phyloP scores from a whole-genome alignment of 2,329 filamentous ascomycete species.

The Blastomyces silverae region DNA sequence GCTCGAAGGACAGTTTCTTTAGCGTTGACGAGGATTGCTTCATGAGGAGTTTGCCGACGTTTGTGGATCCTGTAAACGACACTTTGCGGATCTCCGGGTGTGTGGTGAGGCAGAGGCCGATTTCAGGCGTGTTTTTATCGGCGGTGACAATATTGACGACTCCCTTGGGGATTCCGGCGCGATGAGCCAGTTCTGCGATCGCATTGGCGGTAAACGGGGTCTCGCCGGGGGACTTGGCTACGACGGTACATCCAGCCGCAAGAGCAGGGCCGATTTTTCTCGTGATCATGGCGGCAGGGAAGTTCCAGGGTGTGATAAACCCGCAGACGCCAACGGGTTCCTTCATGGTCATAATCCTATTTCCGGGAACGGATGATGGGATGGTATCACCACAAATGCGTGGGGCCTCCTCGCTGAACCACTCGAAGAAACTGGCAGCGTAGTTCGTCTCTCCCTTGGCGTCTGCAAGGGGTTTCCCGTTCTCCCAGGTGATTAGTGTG shows the following conservation, averaged over 20 bases:
- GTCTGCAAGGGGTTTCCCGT: constrained; percentile 59
- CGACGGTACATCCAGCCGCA: constrained; percentile 91
- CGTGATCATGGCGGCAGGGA: constrained; percentile 51
- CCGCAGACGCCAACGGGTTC: constrained; percentile 63
- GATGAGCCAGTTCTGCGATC: constrained; percentile 73
- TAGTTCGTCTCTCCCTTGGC: constrained; percentile 55
- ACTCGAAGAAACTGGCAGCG: constrained; percentile 55
- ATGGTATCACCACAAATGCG: constrained; percentile 56
- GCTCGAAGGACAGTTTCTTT: constrained; percentile 83
- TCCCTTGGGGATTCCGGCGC: constrained; percentile 82
- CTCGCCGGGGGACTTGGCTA: constrained; percentile 84
- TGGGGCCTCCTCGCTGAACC: constrained; percentile 58
- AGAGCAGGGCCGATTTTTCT: constrained; percentile 54
- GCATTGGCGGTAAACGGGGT: constrained; percentile 88
- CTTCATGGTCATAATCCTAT: constrained; percentile 56
- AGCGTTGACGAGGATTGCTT: constrained; percentile 75
- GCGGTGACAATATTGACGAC: constrained; percentile 86
- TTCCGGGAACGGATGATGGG: constrained; percentile 52
- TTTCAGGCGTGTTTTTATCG: constrained; percentile 66
- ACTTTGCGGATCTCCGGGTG: constrained; percentile 75
- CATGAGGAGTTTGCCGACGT: constrained; percentile 71
- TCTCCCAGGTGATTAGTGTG: constrained; percentile 62
- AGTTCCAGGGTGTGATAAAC: constrained; percentile 63
- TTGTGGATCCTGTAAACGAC: constrained; percentile 78
- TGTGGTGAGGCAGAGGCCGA: constrained; percentile 71